Conservation (phyloP, 2,329 filamentous ascomycete species). For the Grosmannia serpens region DNA sequence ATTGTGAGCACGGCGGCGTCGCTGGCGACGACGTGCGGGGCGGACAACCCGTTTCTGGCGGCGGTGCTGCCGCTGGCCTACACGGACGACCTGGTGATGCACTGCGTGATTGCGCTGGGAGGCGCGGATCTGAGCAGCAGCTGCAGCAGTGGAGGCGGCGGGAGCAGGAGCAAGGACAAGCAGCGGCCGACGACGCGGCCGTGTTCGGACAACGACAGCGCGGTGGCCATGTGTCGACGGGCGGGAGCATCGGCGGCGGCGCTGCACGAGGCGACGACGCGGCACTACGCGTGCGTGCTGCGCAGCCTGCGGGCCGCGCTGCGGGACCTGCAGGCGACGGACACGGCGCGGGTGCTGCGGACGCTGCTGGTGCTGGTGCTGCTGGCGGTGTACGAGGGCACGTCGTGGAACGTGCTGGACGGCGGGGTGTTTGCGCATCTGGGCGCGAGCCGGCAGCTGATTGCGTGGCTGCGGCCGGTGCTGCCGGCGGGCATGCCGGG, state of each 20-base stretch:
- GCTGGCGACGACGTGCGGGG: slow-evolving; percentile 5
- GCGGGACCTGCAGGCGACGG: slow-evolving; percentile 7
- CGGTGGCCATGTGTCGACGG: neutral
- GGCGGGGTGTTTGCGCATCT: slow-evolving; percentile 13
- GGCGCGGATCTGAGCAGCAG: slow-evolving; percentile 8
- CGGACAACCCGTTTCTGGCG: slow-evolving; percentile 11
- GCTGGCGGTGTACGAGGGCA: slow-evolving; percentile 11
- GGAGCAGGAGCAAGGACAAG: neutral
- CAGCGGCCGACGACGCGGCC: neutral
- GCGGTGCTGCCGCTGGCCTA: slow-evolving; percentile 13
- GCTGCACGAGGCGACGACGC: slow-evolving; percentile 10
- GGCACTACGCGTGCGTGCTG: slow-evolving; percentile 13
- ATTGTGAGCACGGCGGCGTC: slow-evolving; percentile 8
- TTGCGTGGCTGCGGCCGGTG: slow-evolving; percentile 10
- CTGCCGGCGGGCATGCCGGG: neutral
- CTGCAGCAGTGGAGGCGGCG: neutral
- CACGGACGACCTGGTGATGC: slow-evolving; percentile 15
- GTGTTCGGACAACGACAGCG: neutral
- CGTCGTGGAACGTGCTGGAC: slow-evolving; percentile 10
- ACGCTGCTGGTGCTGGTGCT: slow-evolving; percentile 10
- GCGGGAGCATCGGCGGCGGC: slow-evolving; percentile 1
- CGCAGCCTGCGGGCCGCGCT: slow-evolving; percentile 11
- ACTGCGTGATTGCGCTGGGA: slow-evolving; percentile 12
- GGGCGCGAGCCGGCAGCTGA: slow-evolving; percentile 13
- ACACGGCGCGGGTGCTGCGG: slow-evolving; percentile 10